phyloP scores from a whole-genome alignment of 345 rosid genomes.

The Cardamine chenopodiifolia region DNA sequence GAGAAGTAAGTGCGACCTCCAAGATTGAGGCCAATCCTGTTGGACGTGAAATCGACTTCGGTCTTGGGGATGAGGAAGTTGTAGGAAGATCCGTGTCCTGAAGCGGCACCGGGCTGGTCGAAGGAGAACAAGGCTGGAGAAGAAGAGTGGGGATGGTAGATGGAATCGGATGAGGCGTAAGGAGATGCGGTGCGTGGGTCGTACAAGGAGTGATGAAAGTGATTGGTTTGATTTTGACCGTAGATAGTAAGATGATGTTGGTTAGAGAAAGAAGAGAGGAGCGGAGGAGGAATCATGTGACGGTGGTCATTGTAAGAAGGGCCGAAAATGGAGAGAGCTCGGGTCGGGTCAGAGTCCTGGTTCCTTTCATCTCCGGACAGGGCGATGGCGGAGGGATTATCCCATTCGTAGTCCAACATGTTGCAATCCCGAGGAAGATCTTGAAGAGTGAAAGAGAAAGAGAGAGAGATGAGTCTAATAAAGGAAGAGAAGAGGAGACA shows the following conservation, averaged over 20 bases:
- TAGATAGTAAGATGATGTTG: conserved; percentile 30
- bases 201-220: conserved; percentile 47
- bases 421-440: conserved; percentile 46
- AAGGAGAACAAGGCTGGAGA: conserved; percentile 48
- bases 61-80: conserved; percentile 64
- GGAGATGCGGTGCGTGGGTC: conserved; percentile 51
- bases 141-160: conserved; percentile 43
- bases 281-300: conserved; percentile 38
- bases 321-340: conserved; percentile 52
- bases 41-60: conserved; percentile 60
- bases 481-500: conserved; percentile 48
- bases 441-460: conserved; percentile 8
- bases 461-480: conserved; percentile 32
- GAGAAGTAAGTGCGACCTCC: conserved; percentile 96
- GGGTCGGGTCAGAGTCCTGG: conserved; percentile 51
- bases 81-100: conserved; percentile 21
- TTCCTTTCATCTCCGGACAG: conserved; percentile 45
- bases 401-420: conserved; percentile 96
- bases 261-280: conserved; percentile 38
- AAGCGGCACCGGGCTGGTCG: conserved; percentile 30
- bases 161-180: conserved; percentile 42
- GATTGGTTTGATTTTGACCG: conserved; percentile 41
- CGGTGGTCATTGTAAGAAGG: conserved; percentile 37
- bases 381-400: conserved; percentile 58
- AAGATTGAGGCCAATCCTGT: conserved; percentile 80